Base-by-base conservation (phyloP, 352 stramenopile species). In the Globisporangium viniferum region DNA sequence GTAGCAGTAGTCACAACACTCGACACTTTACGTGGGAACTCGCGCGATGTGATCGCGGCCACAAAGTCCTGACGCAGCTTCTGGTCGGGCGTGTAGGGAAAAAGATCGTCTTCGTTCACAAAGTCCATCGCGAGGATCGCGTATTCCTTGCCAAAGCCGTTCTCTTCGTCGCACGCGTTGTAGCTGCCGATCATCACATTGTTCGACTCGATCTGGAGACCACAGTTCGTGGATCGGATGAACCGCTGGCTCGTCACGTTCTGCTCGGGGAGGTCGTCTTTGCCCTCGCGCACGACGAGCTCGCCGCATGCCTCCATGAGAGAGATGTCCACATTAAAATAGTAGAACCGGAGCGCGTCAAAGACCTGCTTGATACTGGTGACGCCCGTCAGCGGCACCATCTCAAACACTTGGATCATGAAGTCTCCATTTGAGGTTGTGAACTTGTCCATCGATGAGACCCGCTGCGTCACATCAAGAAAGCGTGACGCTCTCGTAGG, bases 91-190 rank as follows among this genome's bases (percentile, higher is more conserved):
- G 56, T 41, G 71, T 68, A 73, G 2, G 80, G 76, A 64, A 76
- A 70, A 15, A 73, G 68, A 36, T 75, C 73, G 61, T 90, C 82
- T 4, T 68, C 55, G 62, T 86, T 75, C 41, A 88, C 73, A 24
- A 73, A 82, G 62, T 88, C 78, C 22, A 76, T 70, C 41, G 80
- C 67, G 51, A 90, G 66, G 18, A 87, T 59, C 5, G 70, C 80
- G 27, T 41, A 41, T n/a, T 60, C 62, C 24, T 51, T 22, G 3
- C 58, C 62, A 6, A 55, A 66, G 5, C 62, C 51, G 33, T 67
- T 58, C 27, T 58, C 53, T 27, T 22, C 12, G 7, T 68, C 36
- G 22, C 61, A 9, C 3, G 14, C 24, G 27, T 18, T 56, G 41
- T 61, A 61, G 31, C 46, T 24, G 22, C 51, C 51, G 15, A 33